Conservation (phyloP, 2,329 filamentous ascomycete genomes). For the Aureobasidium pullulans region DNA sequence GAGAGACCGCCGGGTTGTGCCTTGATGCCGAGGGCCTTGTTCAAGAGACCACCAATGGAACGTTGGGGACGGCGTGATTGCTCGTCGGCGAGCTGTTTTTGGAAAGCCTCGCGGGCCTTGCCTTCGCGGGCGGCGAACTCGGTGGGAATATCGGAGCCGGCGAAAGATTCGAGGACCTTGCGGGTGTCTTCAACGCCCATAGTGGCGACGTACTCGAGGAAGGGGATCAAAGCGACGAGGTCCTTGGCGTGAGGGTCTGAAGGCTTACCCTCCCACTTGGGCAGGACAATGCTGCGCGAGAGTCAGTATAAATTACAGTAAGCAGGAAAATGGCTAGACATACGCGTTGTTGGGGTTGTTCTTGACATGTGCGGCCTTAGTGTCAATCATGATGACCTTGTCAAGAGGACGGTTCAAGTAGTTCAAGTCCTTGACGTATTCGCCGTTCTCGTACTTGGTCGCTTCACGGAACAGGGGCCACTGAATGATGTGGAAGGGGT, state of each 20-base stretch:
- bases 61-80: conserved; percentile 54
- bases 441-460: conserved; percentile 92
- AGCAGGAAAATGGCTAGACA: background rate
- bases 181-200: conserved; percentile 88
- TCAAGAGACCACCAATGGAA: conserved; percentile 51
- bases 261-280: conserved; percentile 79
- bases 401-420: conserved; percentile 94
- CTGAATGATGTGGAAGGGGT: conserved; percentile 90
- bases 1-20: conserved; percentile 55
- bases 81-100: conserved; percentile 66
- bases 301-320: background rate
- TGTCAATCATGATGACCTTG: conserved; percentile 93
- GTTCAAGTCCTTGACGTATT: conserved; percentile 97
- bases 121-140: conserved; percentile 89
- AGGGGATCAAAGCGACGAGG: conserved; percentile 83
- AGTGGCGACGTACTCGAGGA: conserved; percentile 93
- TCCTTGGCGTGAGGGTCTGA: conserved; percentile 61
- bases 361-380: conserved; percentile 70
- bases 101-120: conserved; percentile 74
- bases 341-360: conserved; percentile 87
- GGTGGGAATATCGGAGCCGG: conserved; percentile 78
- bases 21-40: conserved; percentile 68
- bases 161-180: conserved; percentile 31
- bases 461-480: conserved; percentile 94
- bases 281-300: conserved; percentile 57